Percentiles rank a stretch among this genome's conserved stretches.
Conservation (phyloP, 495 filamentous ascomycete genomes). For the Neurospora terricola region DNA sequence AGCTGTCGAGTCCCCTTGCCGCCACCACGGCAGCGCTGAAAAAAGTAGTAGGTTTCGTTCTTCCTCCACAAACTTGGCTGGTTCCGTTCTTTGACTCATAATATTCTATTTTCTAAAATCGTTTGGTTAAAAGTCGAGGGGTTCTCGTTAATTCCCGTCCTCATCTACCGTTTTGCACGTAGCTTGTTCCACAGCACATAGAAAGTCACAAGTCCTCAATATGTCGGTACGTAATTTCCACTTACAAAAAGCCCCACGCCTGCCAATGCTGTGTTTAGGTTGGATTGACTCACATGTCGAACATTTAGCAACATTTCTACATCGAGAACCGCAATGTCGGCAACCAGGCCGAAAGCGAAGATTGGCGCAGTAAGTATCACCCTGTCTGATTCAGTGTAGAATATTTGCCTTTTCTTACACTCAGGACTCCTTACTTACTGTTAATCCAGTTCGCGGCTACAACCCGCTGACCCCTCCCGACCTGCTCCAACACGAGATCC, state of each 20-base stretch:
- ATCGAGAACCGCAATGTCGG: conserved; percentile 86
- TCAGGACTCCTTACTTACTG: conserved; percentile 3
- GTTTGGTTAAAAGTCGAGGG: background rate
- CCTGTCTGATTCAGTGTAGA: background rate
- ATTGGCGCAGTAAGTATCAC: conserved; percentile 69
- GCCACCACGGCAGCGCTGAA: background rate
- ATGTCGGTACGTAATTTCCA: background rate
- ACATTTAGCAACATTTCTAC: conserved; percentile 46
- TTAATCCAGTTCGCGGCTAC: conserved; percentile 64
- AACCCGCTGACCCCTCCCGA: conserved; percentile 91
- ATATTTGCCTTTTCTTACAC: background rate
- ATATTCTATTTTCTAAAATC: background rate
- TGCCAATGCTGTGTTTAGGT: background rate
- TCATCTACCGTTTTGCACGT: background rate
- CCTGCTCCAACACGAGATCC: conserved; percentile 91
- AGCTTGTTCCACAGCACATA: background rate
- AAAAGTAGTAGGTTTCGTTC: background rate
- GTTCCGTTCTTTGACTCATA: background rate
- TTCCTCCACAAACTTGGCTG: background rate
- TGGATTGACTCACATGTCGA: conserved; percentile 10
- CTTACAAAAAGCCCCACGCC: background rate
- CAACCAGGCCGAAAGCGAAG: conserved; percentile 68
- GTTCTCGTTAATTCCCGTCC: background rate
- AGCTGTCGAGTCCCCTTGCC: background rate
- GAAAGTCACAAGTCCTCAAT: background rate